These are phyloP conservation scores for Aureobasidium sp. DNA, from an alignment of 2,329 filamentous ascomycete species.

Conservation along the genomic window DNA sequence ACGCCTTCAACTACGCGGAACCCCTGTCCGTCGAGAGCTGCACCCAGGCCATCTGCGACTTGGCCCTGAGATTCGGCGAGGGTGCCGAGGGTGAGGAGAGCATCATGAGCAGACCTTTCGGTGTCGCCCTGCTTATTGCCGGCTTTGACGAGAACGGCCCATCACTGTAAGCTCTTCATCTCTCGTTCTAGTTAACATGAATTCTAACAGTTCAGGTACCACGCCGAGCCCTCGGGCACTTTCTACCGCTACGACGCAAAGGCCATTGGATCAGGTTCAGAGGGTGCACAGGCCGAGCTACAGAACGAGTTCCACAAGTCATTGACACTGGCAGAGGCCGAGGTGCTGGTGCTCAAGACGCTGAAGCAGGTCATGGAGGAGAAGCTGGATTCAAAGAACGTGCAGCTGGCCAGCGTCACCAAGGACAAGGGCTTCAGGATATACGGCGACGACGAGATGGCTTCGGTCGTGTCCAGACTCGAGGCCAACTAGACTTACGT, in stretches of 20 bases:
- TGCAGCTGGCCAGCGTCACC: slow-evolving; percentile 94
- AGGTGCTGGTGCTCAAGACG: slow-evolving; percentile 93
- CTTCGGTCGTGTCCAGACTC: slow-evolving; percentile 76
- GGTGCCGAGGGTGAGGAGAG: slow-evolving; percentile 87
- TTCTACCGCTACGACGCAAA: slow-evolving; percentile 99
- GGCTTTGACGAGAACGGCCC: slow-evolving; percentile 97
- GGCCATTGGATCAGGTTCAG: slow-evolving; percentile 93
- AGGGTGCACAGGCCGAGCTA: slow-evolving; percentile 93
- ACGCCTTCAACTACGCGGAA: slow-evolving; percentile 97
- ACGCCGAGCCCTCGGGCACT: slow-evolving; percentile 93
- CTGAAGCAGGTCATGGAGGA: slow-evolving; percentile 99
- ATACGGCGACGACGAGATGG: slow-evolving; percentile 98
- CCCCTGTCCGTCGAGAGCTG: slow-evolving; percentile 91
- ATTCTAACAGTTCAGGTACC: slow-evolving; percentile 52
- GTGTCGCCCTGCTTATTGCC: slow-evolving; percentile 91
- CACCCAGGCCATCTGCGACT: slow-evolving; percentile 96
- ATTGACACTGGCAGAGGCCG: slow-evolving; percentile 82
- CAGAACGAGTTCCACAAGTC: slow-evolving; percentile 99
- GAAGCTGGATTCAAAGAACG: slow-evolving; percentile 98
- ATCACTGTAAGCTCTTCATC: slow-evolving; percentile 54
- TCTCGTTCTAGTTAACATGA: background rate
- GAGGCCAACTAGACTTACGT: slow-evolving; percentile 35
- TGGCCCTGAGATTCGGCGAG: slow-evolving; percentile 93
- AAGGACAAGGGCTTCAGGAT: slow-evolving; percentile 98
- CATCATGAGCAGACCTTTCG: slow-evolving; percentile 96